A percentile compares a stretch with the other conserved stretches of the same genome.
Evolutionary conservation across 1,139 yeast genomes (phyloP).

Genomic region (Taphrina deformans): DNA sequence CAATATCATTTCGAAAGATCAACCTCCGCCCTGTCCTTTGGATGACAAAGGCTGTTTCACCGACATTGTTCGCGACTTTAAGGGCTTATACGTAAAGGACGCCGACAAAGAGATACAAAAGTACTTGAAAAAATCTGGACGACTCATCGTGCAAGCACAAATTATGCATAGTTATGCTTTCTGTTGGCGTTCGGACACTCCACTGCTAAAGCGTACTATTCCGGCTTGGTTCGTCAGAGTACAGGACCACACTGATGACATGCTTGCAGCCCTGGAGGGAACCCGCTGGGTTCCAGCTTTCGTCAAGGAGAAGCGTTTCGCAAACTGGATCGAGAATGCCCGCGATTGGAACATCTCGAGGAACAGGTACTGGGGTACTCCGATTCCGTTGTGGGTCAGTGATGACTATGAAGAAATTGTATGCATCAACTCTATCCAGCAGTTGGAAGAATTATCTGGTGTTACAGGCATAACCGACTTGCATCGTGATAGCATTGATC

Average conservation of each 20-base stretch:
- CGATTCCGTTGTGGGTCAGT: conserved; percentile 95
- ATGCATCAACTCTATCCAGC: conserved; percentile 87
- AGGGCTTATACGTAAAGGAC: conserved; percentile 87
- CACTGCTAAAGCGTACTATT: conserved; percentile 89
- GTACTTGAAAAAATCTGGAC: conserved; percentile 72
- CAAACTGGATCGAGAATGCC: conserved; percentile 97
- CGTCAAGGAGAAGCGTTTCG: conserved; percentile 90
- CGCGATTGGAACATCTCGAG: conserved; percentile 99
- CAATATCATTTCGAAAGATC: conserved; percentile 70
- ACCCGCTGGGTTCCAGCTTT: conserved; percentile 93
- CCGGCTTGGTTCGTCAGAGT: conserved; percentile 99
- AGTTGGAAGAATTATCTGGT: conserved; percentile 81
- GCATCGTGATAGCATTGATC: conserved; percentile 90
- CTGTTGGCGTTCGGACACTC: conserved; percentile 99
- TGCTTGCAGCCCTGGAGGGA: conserved; percentile 78
- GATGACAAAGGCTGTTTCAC: conserved; percentile 90
- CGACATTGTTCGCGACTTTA: conserved; percentile 66
- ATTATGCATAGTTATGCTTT: conserved; percentile 95
- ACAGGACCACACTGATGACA: conserved; percentile 78
- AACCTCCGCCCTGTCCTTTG: conserved; percentile 85
- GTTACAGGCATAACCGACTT: conserved; percentile 76
- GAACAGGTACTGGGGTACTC: conserved; percentile 99
- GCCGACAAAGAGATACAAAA: conserved; percentile 92
- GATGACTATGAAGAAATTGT: conserved; percentile 91
- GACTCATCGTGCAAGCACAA: conserved; percentile 74